phyloP scores from a whole-genome alignment of 306 rosid species.

The Lathyrus oleraceus region DNA sequence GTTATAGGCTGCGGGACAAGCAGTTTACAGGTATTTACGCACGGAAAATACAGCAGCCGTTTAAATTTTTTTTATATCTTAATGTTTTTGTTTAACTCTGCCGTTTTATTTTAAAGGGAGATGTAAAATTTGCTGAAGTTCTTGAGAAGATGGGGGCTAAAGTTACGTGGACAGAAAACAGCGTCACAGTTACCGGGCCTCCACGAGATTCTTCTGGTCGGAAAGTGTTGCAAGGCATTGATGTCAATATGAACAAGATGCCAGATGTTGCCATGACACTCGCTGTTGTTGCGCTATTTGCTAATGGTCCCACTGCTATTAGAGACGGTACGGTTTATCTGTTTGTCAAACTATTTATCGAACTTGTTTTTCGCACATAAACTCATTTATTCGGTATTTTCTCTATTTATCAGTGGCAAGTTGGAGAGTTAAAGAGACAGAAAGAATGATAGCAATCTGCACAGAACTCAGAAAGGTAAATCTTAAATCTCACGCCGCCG shows the following conservation, averaged over 20 bases:
- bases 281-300: constrained; percentile 94
- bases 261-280: constrained; percentile 99
- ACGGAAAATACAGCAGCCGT: too few relatives aligned
- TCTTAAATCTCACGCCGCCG: background rate
- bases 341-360: constrained; percentile 20
- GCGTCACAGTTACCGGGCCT: constrained; percentile 88
- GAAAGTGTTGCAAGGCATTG: constrained; percentile 72
- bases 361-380: constrained; percentile 14
- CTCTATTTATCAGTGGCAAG: constrained; percentile 76
- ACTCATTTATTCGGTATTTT: constrained; percentile 22
- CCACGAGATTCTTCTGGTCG: constrained; percentile 58
- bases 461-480: constrained; percentile 95
- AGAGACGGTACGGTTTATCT: constrained; percentile 77
- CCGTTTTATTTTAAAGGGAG: constrained; percentile 64
- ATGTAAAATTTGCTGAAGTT: constrained; percentile 92
- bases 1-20: constrained; percentile 97
- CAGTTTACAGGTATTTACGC: constrained; percentile 85
- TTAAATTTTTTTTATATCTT: too few relatives aligned
- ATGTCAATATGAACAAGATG: constrained; percentile 99
- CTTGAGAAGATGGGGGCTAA: constrained; percentile 98
- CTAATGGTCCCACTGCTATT: constrained; percentile 80
- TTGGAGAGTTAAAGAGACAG: constrained; percentile 99
- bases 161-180: constrained; percentile 92
- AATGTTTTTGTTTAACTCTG: constrained; percentile 8
- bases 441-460: constrained; percentile 98